phyloP scores from a whole-genome alignment of 2,329 filamentous ascomycete genomes.

The Mariannaea elegans region DNA sequence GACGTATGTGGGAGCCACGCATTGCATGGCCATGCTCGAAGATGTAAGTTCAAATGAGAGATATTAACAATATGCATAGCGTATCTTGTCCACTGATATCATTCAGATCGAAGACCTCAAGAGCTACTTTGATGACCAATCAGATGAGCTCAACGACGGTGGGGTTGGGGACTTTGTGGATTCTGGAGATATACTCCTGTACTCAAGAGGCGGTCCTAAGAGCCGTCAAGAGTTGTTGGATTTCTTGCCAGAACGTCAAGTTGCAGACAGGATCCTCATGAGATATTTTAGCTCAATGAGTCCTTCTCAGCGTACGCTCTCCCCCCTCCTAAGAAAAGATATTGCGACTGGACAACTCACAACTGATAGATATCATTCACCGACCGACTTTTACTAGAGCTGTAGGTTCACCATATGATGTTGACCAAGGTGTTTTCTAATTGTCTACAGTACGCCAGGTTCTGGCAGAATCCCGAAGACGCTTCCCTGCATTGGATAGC shows the following conservation, averaged over 20 bases:
- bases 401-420: conserved; percentile 39
- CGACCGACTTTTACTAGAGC: conserved; percentile 59
- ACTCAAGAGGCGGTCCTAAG: conserved; percentile 48
- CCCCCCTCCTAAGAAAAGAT: background rate
- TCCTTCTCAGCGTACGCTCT: conserved; percentile 58
- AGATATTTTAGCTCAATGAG: conserved; percentile 63
- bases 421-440: background rate
- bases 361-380: conserved; percentile 58
- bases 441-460: conserved; percentile 55
- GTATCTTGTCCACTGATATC: conserved; percentile 14
- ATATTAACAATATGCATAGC: background rate
- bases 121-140: conserved; percentile 61
- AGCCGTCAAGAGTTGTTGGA: conserved; percentile 57
- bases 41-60: conserved; percentile 55
- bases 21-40: conserved; percentile 68
- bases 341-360: conserved; percentile 11
- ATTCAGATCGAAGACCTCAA: conserved; percentile 67
- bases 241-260: conserved; percentile 55
- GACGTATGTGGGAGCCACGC: conserved; percentile 67
- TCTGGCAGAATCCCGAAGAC: conserved; percentile 55
- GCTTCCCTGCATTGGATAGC: conserved; percentile 58
- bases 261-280: conserved; percentile 61
- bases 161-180: conserved; percentile 46
- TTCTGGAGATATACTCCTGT: conserved; percentile 54
- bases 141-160: conserved; percentile 48